Percentiles rank a stretch among this genome's conserved stretches.
Evolutionary conservation across 805 yeast species (phyloP).

Genomic region (Teunomyces barrocoloradensis): DNA sequence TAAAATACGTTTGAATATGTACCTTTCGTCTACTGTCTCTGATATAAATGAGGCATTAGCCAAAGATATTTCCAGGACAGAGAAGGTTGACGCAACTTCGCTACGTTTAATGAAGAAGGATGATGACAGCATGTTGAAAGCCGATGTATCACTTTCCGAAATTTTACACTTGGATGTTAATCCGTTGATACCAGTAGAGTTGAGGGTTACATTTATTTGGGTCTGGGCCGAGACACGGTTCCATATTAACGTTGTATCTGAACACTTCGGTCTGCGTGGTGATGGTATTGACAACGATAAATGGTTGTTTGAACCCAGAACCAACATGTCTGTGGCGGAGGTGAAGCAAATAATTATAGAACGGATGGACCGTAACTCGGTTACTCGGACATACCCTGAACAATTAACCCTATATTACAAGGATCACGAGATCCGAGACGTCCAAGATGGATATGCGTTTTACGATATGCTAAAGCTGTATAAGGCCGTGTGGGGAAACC

Average conservation of each 20-base stretch:
- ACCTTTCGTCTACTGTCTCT: conserved; percentile 19
- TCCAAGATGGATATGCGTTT: neutral
- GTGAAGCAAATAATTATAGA: conserved; percentile 19
- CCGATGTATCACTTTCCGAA: conserved; percentile 10
- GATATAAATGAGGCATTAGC: conserved; percentile 18
- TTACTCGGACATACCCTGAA: conserved; percentile 25
- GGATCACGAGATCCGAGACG: conserved; percentile 4
- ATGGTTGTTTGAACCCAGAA: conserved; percentile 21
- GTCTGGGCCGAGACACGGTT: conserved; percentile 8
- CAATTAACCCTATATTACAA: conserved; percentile 18
- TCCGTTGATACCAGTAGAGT: conserved; percentile 19
- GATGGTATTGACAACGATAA: neutral
- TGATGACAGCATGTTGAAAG: conserved; percentile 1
- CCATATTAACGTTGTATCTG: conserved; percentile 16
- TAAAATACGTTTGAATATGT: conserved; percentile 11
- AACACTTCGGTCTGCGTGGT: conserved; percentile 14
- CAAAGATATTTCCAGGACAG: conserved; percentile 3
- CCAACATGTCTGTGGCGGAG: conserved; percentile 16
- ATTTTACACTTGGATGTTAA: conserved; percentile 25
- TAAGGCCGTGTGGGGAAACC: neutral
- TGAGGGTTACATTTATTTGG: neutral
- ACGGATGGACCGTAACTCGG: conserved; percentile 19
- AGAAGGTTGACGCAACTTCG: neutral
- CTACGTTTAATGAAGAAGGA: neutral
- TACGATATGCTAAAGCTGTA: conserved; percentile 1